Base-by-base conservation (phyloP, 345 rosid species). In the Gossypium bickii region DNA sequence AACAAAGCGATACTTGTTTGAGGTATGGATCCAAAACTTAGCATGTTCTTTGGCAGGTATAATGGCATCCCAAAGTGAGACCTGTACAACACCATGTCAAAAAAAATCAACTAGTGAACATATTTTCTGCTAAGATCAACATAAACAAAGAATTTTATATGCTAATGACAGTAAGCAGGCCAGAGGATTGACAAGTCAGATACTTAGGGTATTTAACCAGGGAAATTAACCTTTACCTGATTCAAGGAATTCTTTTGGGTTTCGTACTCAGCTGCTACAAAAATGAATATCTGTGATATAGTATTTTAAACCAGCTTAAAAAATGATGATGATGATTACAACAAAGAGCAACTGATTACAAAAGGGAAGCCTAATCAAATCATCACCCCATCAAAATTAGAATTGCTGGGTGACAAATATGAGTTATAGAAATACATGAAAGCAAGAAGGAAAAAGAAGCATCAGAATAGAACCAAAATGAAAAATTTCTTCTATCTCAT, bases 41-140 rank as follows among this genome's bases (percentile, higher is more conserved):
- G 97, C 99, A 56, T 87, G 80, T 78, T 90, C 99, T 83, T 93
- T 89, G 57, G 80, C 64, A 44, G 97, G 94, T 74, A 95, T 90
- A 17, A 95, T 93, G 4, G 87, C 96, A 82, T 95, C 99, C 99
- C 99, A 95, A 74, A 95, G 85, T 18, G 99, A 96, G 12, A 96
- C 89, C 99, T 96, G 75, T 68, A 27, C 43, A 48, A 76, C 38
- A 43, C 51, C 51, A 64, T 61, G 44, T 18, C 49, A 43, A 67
- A 44, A 49, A 61, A 9, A 65, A 57, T 73, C 22, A 75, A 76
- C 58, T 20, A 13, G 18, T 44, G 66, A 16, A 20, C 62, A 68
- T 5, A 9, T 15, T 67, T 49, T 56, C 34, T 17, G 61, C 47
- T 34, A 74, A 69, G 2, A 72, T 43, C 12, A 6, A 5, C 55